Base-by-base conservation (phyloP, 805 yeast species). In the Yarrowia sp. region DNA sequence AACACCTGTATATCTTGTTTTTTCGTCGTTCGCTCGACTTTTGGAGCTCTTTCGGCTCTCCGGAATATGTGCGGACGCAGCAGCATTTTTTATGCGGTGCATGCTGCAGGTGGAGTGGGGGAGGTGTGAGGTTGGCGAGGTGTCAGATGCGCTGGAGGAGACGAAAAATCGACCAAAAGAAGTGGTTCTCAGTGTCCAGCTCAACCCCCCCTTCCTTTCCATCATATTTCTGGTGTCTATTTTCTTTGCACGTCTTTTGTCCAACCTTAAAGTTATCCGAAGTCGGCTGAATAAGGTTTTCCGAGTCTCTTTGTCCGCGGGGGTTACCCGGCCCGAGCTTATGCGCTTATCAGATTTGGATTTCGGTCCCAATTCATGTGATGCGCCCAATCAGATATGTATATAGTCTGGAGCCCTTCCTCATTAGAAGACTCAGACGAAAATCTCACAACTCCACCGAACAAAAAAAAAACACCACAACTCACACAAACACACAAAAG, bases 321-420 rank as follows among this genome's bases (percentile, higher is more conserved):
- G 58, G 42, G 50, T 58, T 42, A 42, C 64, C 64, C 50, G 30
- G 36, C 50, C n/a, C 64, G 39, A 24, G 38, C 38, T n/a, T 17
- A 58, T 58, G 64, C 64, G 64, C 50, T 58, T 58, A 58, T 58
- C 64, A 58, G 64, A 58, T 58, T 58, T 58, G 64, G 33, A 58
- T 42, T 58, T 43, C 24, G 49, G 40, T 19, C 50, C 64, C 50
- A 39, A 43, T 43, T 58, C 64, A 55, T 58, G 64, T 58, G 50
- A 43, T 58, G 50, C 33, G 50, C 64, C 64, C 64, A 58, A 58
- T 58, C 64, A 42, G 64, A 58, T 42, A 43, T n/a, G 36, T 58
- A 58, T 58, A 58, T 52, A 52, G 43, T 17, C 14, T 9, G 19
- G 1, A 30, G 46, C 6, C 1, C 50, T n/a, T 40, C 33, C 64